Base-by-base conservation (phyloP, 179 eudicot genomes). In the Carnegiea gigantea region DNA sequence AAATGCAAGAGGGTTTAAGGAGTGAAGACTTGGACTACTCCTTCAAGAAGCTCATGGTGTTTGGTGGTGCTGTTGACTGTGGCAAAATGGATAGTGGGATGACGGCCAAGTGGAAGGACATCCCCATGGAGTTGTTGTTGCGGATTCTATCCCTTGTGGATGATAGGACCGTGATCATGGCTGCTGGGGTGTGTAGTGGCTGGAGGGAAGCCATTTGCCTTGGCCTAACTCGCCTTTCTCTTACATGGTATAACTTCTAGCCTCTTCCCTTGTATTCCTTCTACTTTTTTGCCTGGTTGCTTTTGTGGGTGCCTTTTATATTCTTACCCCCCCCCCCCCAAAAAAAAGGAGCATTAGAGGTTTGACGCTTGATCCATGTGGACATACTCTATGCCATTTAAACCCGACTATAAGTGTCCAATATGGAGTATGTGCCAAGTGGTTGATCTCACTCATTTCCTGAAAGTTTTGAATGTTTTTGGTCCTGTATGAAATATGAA, bases 121-220 rank as follows among this genome's bases (percentile, higher is more conserved):
- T 93, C 11, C 99, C 99, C 0, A 87, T 90, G 94, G 99, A 95
- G 89, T 92, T 93, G 62, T 86, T 95, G 82, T 74, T 95, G 86
- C 80, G 97, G 80, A 93, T 95, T 62, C 80, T 91, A 11, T 89
- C 88, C 0, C 94, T 93, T 75, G 92, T 90, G 40, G 98, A 95
- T 88, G 97, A 91, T 87, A 93, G 85, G 80, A 87, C 93, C 11
- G 93, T 90, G 57, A 86, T 95, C 54, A 92, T 84, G 85, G 97
- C 92, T 82, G 88, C 95, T 3, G 94, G 90, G 14, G 98, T 93
- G 3, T 93, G 99, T 51, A 86, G 86, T 80, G 99, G 93, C 17
- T 95, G 99, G 99, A 93, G 97, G 82, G 95, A 95, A 80, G 95
- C 97, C 40, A 83, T 95, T 77, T 90, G 85, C 77, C 87, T 88